A percentile compares a stretch with the other conserved stretches of the same genome.
phyloP scores from a whole-genome alignment of 73 alveolate species.

The Symbiodinium natans region DNA sequence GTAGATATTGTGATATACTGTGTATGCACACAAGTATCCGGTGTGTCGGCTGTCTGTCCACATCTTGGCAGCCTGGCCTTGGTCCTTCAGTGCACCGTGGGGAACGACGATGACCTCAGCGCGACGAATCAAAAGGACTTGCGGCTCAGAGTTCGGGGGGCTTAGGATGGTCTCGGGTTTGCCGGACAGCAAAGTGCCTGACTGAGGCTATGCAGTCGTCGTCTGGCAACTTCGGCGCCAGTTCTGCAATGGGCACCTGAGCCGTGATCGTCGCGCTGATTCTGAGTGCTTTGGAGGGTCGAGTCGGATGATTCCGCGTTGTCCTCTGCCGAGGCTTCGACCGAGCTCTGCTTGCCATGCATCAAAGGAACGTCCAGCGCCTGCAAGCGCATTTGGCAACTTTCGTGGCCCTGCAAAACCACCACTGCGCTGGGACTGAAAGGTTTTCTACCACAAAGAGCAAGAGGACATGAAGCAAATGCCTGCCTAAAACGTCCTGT shows the following conservation, averaged over 20 bases:
- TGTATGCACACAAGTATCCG: too few relatives aligned
- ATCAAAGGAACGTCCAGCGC: slow-evolving; percentile 68
- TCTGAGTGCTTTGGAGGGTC: too few relatives aligned
- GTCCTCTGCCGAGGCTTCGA: neutral
- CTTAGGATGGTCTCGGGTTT: too few relatives aligned
- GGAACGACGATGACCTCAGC: slow-evolving; percentile 49
- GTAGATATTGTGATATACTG: too few relatives aligned
- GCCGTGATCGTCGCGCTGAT: neutral
- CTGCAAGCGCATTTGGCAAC: neutral
- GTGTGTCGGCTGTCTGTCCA: too few relatives aligned
- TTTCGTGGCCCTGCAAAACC: neutral
- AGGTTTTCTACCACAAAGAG: too few relatives aligned
- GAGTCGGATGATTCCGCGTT: too few relatives aligned
- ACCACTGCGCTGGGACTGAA: neutral
- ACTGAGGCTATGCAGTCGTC: slow-evolving; percentile 17
- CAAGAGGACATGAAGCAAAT: too few relatives aligned
- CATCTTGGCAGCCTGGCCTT: neutral
- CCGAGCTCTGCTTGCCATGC: slow-evolving; percentile 26
- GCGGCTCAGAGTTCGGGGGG: too few relatives aligned
- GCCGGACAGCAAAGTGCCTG: neutral
- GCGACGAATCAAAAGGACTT: too few relatives aligned
- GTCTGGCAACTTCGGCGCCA: slow-evolving; percentile 45
- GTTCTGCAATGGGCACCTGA: slow-evolving; percentile 41
- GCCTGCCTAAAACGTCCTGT: too few relatives aligned
- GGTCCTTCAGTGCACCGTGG: slow-evolving; percentile 38